These are phyloP conservation scores for Curvularia sp. DNA, from an alignment of 2,329 filamentous ascomycete genomes.

Conservation along the genomic window DNA sequence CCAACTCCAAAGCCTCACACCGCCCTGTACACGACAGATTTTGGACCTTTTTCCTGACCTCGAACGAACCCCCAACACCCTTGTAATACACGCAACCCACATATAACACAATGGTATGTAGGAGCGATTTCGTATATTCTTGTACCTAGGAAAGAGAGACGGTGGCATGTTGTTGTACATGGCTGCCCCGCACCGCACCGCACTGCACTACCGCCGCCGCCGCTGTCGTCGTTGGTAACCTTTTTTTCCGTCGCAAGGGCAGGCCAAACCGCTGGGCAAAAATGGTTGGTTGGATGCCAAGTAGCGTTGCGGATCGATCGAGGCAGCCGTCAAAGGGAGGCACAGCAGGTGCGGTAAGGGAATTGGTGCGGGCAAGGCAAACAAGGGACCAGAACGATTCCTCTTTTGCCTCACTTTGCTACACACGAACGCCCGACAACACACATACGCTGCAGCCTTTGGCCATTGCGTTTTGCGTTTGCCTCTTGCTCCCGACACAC, in stretches of 20 bases:
- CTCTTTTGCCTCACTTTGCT: neutral
- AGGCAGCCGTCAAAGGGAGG: slow-evolving; percentile 19
- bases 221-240: neutral
- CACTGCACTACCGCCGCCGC: neutral
- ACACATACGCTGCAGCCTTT: no score
- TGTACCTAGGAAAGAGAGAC: neutral
- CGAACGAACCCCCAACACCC: neutral
- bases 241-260: neutral
- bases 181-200: neutral
- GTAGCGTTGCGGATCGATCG: slow-evolving; percentile 12
- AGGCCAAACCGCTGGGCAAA: neutral
- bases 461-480: no score
- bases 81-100: no score
- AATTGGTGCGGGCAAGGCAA: slow-evolving; percentile 22
- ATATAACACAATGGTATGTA: slow-evolving; percentile 34
- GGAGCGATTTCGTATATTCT: neutral
- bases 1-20: slow-evolving; percentile 20
- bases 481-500: no score
- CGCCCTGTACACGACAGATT: slow-evolving; percentile 14
- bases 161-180: neutral
- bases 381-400: neutral
- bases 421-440: slow-evolving; percentile 5
- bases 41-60: slow-evolving; percentile 14
- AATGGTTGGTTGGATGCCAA: neutral
- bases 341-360: slow-evolving; percentile 17